Base-by-base conservation (phyloP, 2,329 filamentous ascomycete species). In the Paracoccidioides brasiliensis region DNA sequence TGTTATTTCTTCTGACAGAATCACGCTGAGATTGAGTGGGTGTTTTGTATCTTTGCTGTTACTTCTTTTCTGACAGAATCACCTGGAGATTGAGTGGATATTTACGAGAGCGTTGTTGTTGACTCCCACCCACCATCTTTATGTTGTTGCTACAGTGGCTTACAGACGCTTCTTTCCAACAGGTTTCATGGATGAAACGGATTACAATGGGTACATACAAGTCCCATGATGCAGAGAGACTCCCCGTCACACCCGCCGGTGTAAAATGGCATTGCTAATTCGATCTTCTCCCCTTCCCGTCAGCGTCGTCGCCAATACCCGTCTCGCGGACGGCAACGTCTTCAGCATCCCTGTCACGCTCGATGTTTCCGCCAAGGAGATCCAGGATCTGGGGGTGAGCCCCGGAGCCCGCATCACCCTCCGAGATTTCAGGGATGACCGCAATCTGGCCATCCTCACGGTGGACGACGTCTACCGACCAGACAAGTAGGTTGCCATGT, bases 281-380 rank as follows among this genome's bases (percentile, higher is more conserved):
- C 55, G 63, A 43, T n/a, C 52, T 53, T 49, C 43, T 53, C 28
- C 38, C 6, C 6, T 42, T 52, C 55, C 40, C 38, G 28, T 40
- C 68, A 93, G 90, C 61, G 93, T 98, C 61, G 90, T 96, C 63
- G 84, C 85, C 72, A 82, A 91, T 64, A 84, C 87, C 77, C 88
- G 93, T 65, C 85, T 98, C 57, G 83, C 83, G 57, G 84, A 89
- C 74, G 93, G 93, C 70, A 84, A 84, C 70, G 85, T 98, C 66
- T 97, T 97, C 78, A 88, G 83, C 73, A 98, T 98, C 76, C 93
- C 93, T 67, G 97, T 98, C 73, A 94, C 87, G 65, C 84, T 98
- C 62, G 93, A 98, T 72, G 78, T 94, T 59, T 82, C 80, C 61
- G 78, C 89, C 70, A 74, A 85, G 67, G 82, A 82, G 57, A 87